Evolutionary conservation across 441 rosid genomes (phyloP), one percentile per base, ranked within the genome.

Genomic region (Gossypium laxum): DNA sequence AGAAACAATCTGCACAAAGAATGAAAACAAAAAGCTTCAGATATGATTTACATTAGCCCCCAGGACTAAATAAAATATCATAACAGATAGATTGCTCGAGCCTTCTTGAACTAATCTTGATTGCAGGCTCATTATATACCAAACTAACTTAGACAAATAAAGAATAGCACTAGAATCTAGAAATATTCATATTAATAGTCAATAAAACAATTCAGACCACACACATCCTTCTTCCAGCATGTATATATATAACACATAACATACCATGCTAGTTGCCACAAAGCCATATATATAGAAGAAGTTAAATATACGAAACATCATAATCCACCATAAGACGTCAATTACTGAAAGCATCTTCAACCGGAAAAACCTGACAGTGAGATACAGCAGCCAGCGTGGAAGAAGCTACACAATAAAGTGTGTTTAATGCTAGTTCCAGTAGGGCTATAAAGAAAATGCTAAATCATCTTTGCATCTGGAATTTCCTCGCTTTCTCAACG

Each of bases 1-100:
- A 73, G 96, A 91, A 77, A 86, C 77, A 52, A 83, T 82, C 99
- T 95, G 94, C 75, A 67, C 60, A 55, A 74, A 12, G 34, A 70
- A 66, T 47, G 28, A 24, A 58, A 58, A 34, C 56, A 21, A 74
- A 68, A 75, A 21, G 34, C 14, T 54, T 24, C 32, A 50, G 21
- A 74, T 7, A 47, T 11, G 65, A 72, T 22, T 26, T 1, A 0
- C 59, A 45, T 32, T n/a, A 61, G 54, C 65, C 38, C 28, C 30
- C 18, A 10, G 47, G 28, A 28, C 45, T 51, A 51, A 30, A 67
- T 51, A 54, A 15, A 7, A 22, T 19, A 11, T 7, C 48, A 34
- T 17, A 73, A 22, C 30, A 22, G 18, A 51, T 15, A 17, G 56
- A 28, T n/a, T 51, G 17, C 58, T 6, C 0, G 8, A 67, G 24